Evolutionary conservation across 495 filamentous ascomycete genomes (phyloP).

Genomic region (Sphaerosporella brunnea): DNA sequence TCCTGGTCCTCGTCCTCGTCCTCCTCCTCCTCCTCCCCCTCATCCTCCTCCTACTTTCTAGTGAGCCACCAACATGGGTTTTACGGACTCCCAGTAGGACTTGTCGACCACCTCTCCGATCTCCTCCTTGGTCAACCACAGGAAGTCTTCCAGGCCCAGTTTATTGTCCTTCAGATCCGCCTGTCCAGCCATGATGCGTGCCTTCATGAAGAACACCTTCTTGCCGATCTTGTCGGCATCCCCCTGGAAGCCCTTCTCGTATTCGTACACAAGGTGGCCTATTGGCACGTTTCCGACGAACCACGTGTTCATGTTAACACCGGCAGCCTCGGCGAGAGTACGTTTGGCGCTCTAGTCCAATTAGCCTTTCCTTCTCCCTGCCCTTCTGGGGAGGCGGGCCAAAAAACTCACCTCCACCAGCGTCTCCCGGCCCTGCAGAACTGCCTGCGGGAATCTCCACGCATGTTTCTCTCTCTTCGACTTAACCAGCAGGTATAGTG

Average conservation of each 20-base stretch:
- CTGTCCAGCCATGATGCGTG: slow-evolving; percentile 90
- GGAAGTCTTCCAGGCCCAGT: slow-evolving; percentile 60
- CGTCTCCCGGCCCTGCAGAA: slow-evolving; percentile 48
- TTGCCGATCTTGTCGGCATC: slow-evolving; percentile 36
- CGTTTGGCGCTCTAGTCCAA: slow-evolving; percentile 58
- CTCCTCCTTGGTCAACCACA: slow-evolving; percentile 86
- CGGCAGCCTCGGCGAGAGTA: slow-evolving; percentile 54
- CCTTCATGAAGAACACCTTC: slow-evolving; percentile 92
- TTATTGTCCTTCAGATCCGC: slow-evolving; percentile 57
- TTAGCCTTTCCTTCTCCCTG: too few relatives aligned
- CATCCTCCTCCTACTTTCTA: too few relatives aligned
- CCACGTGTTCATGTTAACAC: slow-evolving; percentile 98
- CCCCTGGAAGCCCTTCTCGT: slow-evolving; percentile 27
- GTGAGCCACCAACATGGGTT: slow-evolving; percentile 48
- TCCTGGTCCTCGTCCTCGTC: too few relatives aligned
- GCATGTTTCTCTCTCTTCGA: slow-evolving; percentile 31
- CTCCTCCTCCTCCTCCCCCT: too few relatives aligned
- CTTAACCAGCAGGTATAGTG: slow-evolving; percentile 72
- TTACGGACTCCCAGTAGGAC: slow-evolving; percentile 54
- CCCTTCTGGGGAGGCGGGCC: too few relatives aligned
- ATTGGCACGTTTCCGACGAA: slow-evolving; percentile 80
- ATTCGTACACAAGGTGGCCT: slow-evolving; percentile 49
- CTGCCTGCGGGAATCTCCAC: slow-evolving; percentile 65
- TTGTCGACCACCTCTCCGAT: slow-evolving; percentile 41
- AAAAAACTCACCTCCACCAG: slow-evolving; percentile 63